Conservation (phyloP, 352 stramenopile genomes). For the Phytopythium mirpurense region DNA sequence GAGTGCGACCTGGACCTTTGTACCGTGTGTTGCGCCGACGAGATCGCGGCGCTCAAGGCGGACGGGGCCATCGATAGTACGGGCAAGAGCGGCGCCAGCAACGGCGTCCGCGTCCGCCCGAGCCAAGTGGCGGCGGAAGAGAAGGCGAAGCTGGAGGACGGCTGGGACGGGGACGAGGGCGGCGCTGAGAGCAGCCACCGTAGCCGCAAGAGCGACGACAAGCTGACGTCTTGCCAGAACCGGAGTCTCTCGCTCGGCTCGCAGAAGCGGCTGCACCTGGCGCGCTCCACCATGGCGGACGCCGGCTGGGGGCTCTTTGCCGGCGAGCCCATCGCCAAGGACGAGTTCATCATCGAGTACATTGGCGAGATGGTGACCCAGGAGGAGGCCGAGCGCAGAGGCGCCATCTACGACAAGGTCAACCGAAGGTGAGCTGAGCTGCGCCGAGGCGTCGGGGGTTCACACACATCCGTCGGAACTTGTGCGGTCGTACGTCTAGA, state of each 20-base stretch:
- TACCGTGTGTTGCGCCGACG: slow-evolving; percentile 59
- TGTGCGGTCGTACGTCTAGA: no score
- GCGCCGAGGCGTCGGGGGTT: no score
- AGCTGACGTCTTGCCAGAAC: slow-evolving; percentile 57
- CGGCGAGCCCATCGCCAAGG: slow-evolving; percentile 82
- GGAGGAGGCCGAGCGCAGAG: slow-evolving; percentile 87
- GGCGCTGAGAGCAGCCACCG: not conserved
- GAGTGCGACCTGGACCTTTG: slow-evolving; percentile 95
- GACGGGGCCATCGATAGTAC: not conserved
- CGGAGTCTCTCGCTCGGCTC: slow-evolving; percentile 44
- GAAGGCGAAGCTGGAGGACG: not conserved
- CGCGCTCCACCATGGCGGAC: slow-evolving; percentile 64
- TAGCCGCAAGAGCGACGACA: slow-evolving; percentile 15
- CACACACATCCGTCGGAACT: no score
- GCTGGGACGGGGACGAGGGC: not conserved
- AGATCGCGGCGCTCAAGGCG: slow-evolving; percentile 23
- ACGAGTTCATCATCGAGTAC: slow-evolving; percentile 95
- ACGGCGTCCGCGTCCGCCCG: not conserved
- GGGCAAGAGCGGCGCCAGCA: not conserved
- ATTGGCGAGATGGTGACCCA: slow-evolving; percentile 92
- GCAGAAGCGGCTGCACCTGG: slow-evolving; percentile 71
- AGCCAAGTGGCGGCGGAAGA: not conserved
- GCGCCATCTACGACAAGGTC: slow-evolving; percentile 84
- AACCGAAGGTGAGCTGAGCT: slow-evolving; percentile 66
- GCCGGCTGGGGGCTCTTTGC: slow-evolving; percentile 92